Evolutionary conservation across 1,139 yeast genomes (phyloP).

Genomic region (Candida dubliniensis): DNA sequence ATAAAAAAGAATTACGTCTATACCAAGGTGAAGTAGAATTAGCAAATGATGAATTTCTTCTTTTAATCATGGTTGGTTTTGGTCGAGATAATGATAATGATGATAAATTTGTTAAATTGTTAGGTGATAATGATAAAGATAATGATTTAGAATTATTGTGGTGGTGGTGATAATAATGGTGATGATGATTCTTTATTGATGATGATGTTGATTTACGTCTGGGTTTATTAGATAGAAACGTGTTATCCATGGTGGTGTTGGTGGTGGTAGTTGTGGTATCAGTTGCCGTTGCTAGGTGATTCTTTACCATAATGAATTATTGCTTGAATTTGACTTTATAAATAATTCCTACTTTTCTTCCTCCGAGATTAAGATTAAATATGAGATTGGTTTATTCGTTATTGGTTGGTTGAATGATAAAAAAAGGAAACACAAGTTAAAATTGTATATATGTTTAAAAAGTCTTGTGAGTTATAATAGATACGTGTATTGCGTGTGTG

Average conservation of each 20-base stretch:
- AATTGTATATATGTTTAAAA: too few species aligned
- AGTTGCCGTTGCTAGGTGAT: not conserved
- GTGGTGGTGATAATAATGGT: not conserved
- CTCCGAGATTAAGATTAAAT: too few species aligned
- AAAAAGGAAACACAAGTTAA: too few species aligned
- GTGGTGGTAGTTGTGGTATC: not conserved
- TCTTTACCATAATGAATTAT: constrained; percentile 4
- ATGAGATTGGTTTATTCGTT: too few species aligned
- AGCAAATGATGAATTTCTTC: constrained; percentile 46
- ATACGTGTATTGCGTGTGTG: too few species aligned
- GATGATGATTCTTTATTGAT: constrained; percentile 8
- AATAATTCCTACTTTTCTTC: too few species aligned
- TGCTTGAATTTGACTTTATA: too few species aligned
- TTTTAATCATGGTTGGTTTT: constrained; percentile 21
- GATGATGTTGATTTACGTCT: constrained; percentile 14
- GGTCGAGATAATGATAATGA: constrained; percentile 8
- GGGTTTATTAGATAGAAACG: constrained; percentile 6
- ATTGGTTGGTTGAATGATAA: too few species aligned
- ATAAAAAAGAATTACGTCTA: constrained; percentile 60
- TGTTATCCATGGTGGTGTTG: too few species aligned
- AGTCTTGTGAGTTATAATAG: too few species aligned
- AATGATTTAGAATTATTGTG: constrained; percentile 9
- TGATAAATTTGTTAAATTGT: too few species aligned
- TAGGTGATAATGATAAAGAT: not conserved
- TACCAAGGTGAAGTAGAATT: constrained; percentile 55